phyloP scores from a whole-genome alignment of 2,329 filamentous ascomycete species.

The Neopestalotiopsis sp. region DNA sequence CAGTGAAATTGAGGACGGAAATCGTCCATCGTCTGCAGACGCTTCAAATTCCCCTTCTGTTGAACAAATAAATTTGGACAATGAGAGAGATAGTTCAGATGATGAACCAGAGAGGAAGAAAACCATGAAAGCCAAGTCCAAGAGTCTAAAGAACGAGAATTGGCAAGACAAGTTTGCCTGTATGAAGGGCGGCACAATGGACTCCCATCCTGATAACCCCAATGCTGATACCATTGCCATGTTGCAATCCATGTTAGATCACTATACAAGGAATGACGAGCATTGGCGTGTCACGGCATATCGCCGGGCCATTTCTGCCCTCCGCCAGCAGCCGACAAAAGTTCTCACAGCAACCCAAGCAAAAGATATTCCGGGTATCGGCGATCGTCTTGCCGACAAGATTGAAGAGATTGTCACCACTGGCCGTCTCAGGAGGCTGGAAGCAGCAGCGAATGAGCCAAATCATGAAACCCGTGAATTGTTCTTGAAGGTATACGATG shows the following conservation, averaged over 20 bases:
- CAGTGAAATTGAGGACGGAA: conserved; percentile 42
- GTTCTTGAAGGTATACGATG: conserved; percentile 83
- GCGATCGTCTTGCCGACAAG: conserved; percentile 76
- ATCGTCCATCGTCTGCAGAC: neutral
- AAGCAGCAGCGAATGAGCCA: conserved; percentile 72
- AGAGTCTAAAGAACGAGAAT: conserved; percentile 24
- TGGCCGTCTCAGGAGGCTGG: conserved; percentile 72
- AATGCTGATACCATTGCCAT: conserved; percentile 79
- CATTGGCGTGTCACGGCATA: conserved; percentile 80
- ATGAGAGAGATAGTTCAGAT: conserved; percentile 17
- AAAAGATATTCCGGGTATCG: conserved; percentile 69
- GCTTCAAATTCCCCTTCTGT: neutral
- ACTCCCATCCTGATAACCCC: conserved; percentile 60
- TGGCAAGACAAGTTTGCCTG: conserved; percentile 61
- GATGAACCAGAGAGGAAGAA: conserved; percentile 28
- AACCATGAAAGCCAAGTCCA: conserved; percentile 27
- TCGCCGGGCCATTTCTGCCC: conserved; percentile 74
- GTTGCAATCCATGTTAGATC: conserved; percentile 77
- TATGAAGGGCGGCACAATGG: conserved; percentile 55
- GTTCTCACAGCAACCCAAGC: conserved; percentile 76
- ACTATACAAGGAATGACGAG: conserved; percentile 78
- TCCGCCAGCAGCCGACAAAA: conserved; percentile 68
- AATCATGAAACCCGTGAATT: conserved; percentile 67
- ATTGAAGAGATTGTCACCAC: conserved; percentile 89
- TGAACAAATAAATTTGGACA: conserved; percentile 28